Percentiles rank a stretch among this genome's conserved stretches.
These are phyloP conservation scores for Solanum megistacrolobum DNA, from an alignment of 257 asterid species.

Conservation along the genomic window DNA sequence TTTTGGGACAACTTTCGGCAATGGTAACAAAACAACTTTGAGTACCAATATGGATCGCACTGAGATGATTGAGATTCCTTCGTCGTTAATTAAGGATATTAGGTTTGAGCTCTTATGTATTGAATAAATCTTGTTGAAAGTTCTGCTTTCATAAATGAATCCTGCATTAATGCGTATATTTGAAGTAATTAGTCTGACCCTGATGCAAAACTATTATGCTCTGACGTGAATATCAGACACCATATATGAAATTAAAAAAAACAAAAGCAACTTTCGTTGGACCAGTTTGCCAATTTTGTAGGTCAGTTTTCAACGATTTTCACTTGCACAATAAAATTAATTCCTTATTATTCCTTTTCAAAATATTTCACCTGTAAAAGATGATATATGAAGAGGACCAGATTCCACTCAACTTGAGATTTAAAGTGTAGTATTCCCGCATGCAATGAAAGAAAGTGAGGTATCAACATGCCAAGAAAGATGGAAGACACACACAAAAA, in stretches of 20 bases:
- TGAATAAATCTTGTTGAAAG: background rate
- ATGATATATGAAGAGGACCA: background rate
- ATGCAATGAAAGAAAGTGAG: background rate
- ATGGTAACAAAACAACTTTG: background rate
- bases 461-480: background rate
- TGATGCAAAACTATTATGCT: background rate
- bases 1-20: background rate
- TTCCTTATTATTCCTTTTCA: background rate
- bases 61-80: background rate
- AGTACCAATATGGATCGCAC: background rate
- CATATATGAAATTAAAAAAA: too few species aligned
- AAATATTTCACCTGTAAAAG: background rate
- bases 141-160: background rate
- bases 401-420: background rate
- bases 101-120: background rate
- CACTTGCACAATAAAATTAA: too few species aligned
- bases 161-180: background rate
- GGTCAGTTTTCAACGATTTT: background rate
- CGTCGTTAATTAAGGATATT: background rate
- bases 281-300: background rate
- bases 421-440: background rate
- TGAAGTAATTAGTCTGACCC: background rate
- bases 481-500: background rate
- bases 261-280: background rate
- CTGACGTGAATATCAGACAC: too few species aligned